Base-by-base conservation (phyloP, 208 protist genomes). In the Dictyostelium gargantuum region DNA sequence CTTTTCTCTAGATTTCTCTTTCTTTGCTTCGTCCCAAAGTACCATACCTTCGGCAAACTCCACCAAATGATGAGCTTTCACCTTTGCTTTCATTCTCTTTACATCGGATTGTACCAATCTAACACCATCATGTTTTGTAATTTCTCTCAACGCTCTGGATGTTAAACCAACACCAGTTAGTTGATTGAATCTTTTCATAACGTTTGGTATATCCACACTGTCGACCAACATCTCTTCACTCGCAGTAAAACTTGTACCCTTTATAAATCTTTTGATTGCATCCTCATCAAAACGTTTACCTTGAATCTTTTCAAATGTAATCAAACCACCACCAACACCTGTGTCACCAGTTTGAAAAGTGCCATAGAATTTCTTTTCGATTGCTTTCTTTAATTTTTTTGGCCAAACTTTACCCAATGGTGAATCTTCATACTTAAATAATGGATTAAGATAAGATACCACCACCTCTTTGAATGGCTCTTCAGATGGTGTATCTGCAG, bases 11-110 rank as follows among this genome's bases (percentile, higher is more conserved):
- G 70, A 79, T 52, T 66, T 54, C 29, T 89, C 82, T 68, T 79
- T 63, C 29, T 89, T 89, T 8, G 82, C 82, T 38, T 89, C 82
- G 40, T 89, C 82, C 82, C 82, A 89, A 1, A 89, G 38, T 40
- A 89, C 82, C 82, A 89, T 89, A 68, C 82, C 82, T 66, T 89
- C 82, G 23, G 82, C 82, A 79, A 89, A 89, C 19, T 89, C 82
- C 19, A 89, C 82, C 4, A 89, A 52, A 89, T 89, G 82, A 52
- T 89, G 82, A 42, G 82, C 70, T 26, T 89, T 89, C 5, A 89
- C 82, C n/a, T 79, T 76, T 3, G 82, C 82, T 35, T 89, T 89
- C 82, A 89, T 89, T 70, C 82, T 63, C 15, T 89, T 89, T 8
- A 89, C 82, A 68, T 89, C 82, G 2, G 82, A 79, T 52, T 75